phyloP scores from a whole-genome alignment of 2,329 filamentous ascomycete genomes.

The Neurospora sp. region DNA sequence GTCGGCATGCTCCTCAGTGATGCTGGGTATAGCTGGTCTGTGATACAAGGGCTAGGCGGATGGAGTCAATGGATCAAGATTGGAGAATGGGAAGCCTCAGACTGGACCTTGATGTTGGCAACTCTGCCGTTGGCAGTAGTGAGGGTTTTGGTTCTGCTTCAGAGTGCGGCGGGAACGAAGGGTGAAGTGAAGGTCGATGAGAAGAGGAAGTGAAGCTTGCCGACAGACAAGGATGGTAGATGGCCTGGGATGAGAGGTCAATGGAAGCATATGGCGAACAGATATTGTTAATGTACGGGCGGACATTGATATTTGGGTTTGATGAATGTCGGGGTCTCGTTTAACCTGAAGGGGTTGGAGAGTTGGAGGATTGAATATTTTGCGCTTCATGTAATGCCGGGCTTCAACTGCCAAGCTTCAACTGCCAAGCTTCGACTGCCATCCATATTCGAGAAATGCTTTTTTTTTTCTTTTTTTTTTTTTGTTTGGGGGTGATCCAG shows the following conservation, averaged over 20 bases:
- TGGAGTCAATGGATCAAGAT: slow-evolving; percentile 19
- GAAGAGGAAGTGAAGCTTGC: neutral
- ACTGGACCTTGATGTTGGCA: slow-evolving; percentile 19
- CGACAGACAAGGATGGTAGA: neutral
- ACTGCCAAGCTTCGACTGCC: neutral
- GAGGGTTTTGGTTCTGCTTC: slow-evolving; percentile 20
- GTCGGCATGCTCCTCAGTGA: slow-evolving; percentile 28
- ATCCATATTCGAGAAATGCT: neutral
- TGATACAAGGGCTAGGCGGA: slow-evolving; percentile 25
- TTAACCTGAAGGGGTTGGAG: neutral
- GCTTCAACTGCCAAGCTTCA: neutral
- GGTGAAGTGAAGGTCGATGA: neutral
- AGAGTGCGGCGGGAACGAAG: slow-evolving; percentile 18
- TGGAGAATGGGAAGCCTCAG: slow-evolving; percentile 21
- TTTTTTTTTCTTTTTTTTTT: neutral
- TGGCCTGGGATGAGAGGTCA: neutral
- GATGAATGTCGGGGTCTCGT: too few relatives aligned
- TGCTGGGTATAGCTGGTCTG: slow-evolving; percentile 19
- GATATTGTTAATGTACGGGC: neutral
- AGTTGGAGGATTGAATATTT: neutral
- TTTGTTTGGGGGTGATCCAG: neutral
- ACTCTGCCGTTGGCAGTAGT: slow-evolving; percentile 21
- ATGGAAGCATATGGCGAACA: neutral
- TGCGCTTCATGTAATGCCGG: neutral
- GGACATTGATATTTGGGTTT: neutral